Evolutionary conservation across 495 filamentous ascomycete species (phyloP).

Genomic region (Podospora conica): DNA sequence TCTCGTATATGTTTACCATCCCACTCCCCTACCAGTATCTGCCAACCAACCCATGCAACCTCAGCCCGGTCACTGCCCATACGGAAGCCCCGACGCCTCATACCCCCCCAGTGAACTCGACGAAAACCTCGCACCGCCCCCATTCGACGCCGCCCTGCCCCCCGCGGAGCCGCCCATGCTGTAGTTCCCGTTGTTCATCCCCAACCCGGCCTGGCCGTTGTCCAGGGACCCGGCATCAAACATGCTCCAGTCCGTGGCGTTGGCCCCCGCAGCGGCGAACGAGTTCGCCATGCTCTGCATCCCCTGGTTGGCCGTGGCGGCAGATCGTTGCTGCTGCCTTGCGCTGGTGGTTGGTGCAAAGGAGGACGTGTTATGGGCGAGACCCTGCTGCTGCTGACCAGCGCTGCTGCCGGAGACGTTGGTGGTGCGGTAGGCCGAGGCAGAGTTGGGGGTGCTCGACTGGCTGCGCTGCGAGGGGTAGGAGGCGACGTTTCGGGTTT

Average conservation of each 20-base stretch:
- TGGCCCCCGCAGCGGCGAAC: constrained; percentile 14
- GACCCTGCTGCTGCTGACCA: constrained; percentile 19
- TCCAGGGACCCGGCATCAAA: constrained; percentile 37
- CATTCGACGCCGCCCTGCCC: constrained; percentile 16
- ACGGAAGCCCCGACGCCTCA: constrained; percentile 18
- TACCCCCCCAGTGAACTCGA: constrained; percentile 18
- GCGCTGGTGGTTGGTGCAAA: constrained; percentile 20
- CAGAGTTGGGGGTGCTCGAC: constrained; percentile 31
- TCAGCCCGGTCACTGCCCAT: not conserved
- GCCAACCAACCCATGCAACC: not conserved
- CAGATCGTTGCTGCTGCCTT: constrained; percentile 21
- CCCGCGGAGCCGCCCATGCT: constrained; percentile 10
- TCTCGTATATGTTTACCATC: not conserved
- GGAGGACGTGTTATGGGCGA: constrained; percentile 34
- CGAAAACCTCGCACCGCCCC: constrained; percentile 17
- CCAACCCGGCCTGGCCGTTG: constrained; percentile 23
- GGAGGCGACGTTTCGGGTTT: constrained; percentile 20
- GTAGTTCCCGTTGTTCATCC: constrained; percentile 19
- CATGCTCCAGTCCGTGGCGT: constrained; percentile 28
- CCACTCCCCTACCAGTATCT: not conserved
- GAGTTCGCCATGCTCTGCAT: constrained; percentile 23
- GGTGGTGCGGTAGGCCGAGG: constrained; percentile 27
- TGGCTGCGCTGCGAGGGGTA: constrained; percentile 36
- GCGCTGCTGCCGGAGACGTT: constrained; percentile 6
- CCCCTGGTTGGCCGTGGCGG: constrained; percentile 16